Percentiles rank a stretch among this genome's conserved stretches.
These are phyloP conservation scores for Kwoniella sp. DNA, from an alignment of 768 basidiomycete species.

Conservation along the genomic window DNA sequence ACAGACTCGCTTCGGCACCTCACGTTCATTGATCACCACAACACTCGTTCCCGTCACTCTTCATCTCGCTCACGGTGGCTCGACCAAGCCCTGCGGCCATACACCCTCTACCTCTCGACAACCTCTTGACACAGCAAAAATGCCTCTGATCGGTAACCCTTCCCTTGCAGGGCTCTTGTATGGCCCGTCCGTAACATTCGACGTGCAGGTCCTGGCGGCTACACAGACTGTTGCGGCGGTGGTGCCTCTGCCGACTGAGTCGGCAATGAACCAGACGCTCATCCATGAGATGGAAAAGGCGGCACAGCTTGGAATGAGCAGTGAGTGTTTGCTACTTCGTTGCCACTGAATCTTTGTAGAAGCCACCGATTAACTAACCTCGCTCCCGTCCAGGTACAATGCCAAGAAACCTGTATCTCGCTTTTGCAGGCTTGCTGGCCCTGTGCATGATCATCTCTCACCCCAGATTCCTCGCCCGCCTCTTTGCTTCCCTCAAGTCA, in stretches of 20 bases:
- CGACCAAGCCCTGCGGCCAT: too few relatives aligned
- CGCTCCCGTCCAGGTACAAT: slow-evolving; percentile 25
- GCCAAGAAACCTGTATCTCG: slow-evolving; percentile 39
- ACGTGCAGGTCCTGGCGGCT: slow-evolving; percentile 3
- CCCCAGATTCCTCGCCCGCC: slow-evolving; percentile 47
- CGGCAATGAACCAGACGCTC: slow-evolving; percentile 23
- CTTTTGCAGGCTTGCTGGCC: slow-evolving; percentile 33
- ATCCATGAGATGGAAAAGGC: slow-evolving; percentile 23
- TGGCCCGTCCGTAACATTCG: slow-evolving; percentile 8
- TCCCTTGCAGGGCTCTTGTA: slow-evolving; percentile 21
- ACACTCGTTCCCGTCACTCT: neutral
- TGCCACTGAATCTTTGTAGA: too few relatives aligned
- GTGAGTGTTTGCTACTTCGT: slow-evolving; percentile 35
- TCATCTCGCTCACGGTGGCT: too few relatives aligned
- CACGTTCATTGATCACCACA: neutral
- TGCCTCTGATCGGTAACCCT: slow-evolving; percentile 42
- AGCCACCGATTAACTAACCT: neutral
- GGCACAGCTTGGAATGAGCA: slow-evolving; percentile 23
- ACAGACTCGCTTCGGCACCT: neutral
- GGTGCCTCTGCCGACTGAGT: slow-evolving; percentile 2
- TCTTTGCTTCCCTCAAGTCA: slow-evolving; percentile 40
- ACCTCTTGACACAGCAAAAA: neutral
- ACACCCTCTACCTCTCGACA: neutral
- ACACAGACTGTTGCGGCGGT: slow-evolving; percentile 11
- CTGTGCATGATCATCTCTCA: slow-evolving; percentile 44